Conservation (phyloP, 2,329 filamentous ascomycete genomes). For the Claviceps sp. region DNA sequence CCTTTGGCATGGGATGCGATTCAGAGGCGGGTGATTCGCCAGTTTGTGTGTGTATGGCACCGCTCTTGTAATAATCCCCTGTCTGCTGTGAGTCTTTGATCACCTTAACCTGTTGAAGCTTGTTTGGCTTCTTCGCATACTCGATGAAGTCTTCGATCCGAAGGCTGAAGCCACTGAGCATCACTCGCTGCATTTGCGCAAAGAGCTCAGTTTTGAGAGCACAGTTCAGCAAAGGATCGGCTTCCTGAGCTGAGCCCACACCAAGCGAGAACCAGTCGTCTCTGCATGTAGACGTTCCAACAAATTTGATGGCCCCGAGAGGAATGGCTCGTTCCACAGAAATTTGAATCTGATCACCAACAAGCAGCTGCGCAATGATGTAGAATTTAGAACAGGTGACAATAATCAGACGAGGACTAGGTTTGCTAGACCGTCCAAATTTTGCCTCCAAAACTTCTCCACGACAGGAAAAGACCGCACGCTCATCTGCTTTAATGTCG, state of each 20-base stretch:
- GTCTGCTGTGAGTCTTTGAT: constrained; percentile 69
- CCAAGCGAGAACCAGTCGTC: constrained; percentile 97
- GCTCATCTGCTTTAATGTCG: constrained; percentile 58
- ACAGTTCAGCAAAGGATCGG: constrained; percentile 88
- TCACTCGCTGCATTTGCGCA: constrained; percentile 70
- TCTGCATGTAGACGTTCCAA: constrained; percentile 66
- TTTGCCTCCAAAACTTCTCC: constrained; percentile 86
- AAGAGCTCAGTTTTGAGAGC: constrained; percentile 96
- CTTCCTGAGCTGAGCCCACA: constrained; percentile 76
- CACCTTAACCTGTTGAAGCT: constrained; percentile 78
- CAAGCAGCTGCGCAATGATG: constrained; percentile 70
- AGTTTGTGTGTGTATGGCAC: constrained; percentile 70
- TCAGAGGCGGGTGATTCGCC: constrained; percentile 74
- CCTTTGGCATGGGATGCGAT: constrained; percentile 75
- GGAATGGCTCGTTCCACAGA: constrained; percentile 69
- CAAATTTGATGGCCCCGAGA: constrained; percentile 76
- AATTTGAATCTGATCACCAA: constrained; percentile 73
- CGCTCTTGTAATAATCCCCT: constrained; percentile 87
- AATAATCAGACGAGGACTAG: constrained; percentile 71
- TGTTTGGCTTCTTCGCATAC: constrained; percentile 96
- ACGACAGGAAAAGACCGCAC: constrained; percentile 47
- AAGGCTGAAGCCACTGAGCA: constrained; percentile 68
- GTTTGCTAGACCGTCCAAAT: constrained; percentile 91
- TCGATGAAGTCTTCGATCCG: constrained; percentile 77
- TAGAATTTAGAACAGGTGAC: constrained; percentile 76